Conservation (phyloP, 1,284 basidiomycete genomes). For the Porodaedalea pini region DNA sequence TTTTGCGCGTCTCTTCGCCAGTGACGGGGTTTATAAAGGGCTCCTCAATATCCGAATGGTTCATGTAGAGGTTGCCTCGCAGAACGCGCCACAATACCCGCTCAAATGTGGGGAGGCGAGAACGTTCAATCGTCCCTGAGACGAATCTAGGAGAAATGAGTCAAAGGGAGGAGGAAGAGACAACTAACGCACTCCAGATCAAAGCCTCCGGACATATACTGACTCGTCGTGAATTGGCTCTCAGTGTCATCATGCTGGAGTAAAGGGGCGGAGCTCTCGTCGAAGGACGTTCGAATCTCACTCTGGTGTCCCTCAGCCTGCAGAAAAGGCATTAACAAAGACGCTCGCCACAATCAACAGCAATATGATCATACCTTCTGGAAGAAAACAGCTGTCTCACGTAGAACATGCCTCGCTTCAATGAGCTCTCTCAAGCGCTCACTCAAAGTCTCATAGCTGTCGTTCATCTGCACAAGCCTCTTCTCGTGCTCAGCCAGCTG, state of each 20-base stretch:
- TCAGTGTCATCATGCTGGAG: conserved; percentile 90
- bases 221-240: conserved; percentile 52
- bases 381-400: conserved; percentile 97
- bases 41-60: conserved; percentile 94
- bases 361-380: conserved; percentile 56
- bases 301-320: conserved; percentile 79
- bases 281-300: conserved; percentile 86
- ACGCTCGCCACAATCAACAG: neutral
- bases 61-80: conserved; percentile 99
- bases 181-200: conserved; percentile 76
- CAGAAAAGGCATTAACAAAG: conserved; percentile 18
- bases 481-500: conserved; percentile 87
- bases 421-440: conserved; percentile 85
- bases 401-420: conserved; percentile 90
- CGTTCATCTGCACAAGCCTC: conserved; percentile 89
- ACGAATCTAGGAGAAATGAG: conserved; percentile 66
- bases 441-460: conserved; percentile 86
- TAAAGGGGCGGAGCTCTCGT: conserved; percentile 88
- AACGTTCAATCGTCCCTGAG: conserved; percentile 93
- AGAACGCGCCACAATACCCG: conserved; percentile 97
- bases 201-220: conserved; percentile 47
- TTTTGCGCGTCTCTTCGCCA: conserved; percentile 85
- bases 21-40: conserved; percentile 87
- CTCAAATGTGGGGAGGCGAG: conserved; percentile 91
- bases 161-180: neutral